These are phyloP conservation scores for Aspergillus eucalypticola DNA, from an alignment of 2,329 filamentous ascomycete species.

Conservation along the genomic window DNA sequence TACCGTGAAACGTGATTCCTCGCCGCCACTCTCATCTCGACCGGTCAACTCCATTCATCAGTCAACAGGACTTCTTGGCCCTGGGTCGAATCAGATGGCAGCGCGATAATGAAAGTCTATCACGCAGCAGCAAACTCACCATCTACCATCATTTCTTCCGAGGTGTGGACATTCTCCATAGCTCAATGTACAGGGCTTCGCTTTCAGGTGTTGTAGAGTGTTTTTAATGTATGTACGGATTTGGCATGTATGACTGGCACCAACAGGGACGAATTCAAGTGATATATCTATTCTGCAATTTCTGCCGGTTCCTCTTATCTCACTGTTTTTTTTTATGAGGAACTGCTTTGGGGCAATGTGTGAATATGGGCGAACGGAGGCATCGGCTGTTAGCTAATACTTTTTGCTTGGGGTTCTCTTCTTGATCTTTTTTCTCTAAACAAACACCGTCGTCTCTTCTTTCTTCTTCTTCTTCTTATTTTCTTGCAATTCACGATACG, in stretches of 20 bases:
- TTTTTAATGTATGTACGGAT: conserved; percentile 24
- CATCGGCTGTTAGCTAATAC: conserved; percentile 2
- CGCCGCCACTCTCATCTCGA: conserved; percentile 33
- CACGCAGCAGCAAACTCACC: conserved; percentile 2
- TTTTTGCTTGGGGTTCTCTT: conserved; percentile 9
- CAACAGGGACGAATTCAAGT: conserved; percentile 14
- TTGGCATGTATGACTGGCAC: conserved; percentile 25
- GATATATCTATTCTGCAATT: conserved; percentile 14
- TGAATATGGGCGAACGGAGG: conserved; percentile 19
- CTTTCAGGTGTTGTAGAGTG: conserved; percentile 20
- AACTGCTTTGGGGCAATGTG: conserved; percentile 13
- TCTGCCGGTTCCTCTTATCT: conserved; percentile 5
- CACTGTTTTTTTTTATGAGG: neutral
- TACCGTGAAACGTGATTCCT: conserved; percentile 32
- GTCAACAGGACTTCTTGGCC: conserved; percentile 30
- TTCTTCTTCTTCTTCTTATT: neutral
- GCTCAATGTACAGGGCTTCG: conserved; percentile 18
- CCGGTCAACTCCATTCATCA: conserved; percentile 35
- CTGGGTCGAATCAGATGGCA: conserved; percentile 35
- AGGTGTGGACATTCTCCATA: conserved; percentile 1
- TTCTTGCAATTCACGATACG: neutral
- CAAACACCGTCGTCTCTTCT: neutral
- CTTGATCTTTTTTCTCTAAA: conserved; percentile 2
- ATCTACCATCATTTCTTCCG: neutral
- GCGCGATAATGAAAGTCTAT: conserved; percentile 26